Base-by-base conservation (phyloP, 1,139 yeast genomes). In the Scheffersomyces lignicola region DNA sequence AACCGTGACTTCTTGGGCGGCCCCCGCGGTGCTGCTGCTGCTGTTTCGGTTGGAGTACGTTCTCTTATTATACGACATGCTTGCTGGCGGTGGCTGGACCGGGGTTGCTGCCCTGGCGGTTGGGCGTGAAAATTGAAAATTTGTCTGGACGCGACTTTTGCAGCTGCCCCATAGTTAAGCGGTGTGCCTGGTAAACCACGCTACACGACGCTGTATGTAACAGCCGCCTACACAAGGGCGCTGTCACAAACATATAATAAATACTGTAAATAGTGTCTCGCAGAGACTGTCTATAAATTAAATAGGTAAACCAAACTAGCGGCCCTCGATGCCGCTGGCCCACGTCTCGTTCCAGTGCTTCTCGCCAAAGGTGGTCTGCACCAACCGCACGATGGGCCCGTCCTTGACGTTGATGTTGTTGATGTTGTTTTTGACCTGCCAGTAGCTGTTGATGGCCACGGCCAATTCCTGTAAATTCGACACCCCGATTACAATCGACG, bases 401-500 rank as follows among this genome's bases (percentile, higher is more conserved):
- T 83, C 89, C 2, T 48, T 36, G 4, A 52, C 65, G 29, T 60
- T 62, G 8, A 58, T 38, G 4, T 56, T 49, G 5, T 60, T 58
- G 3, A 51, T 51, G 32, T 65, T 56, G 16, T 56, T 44, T 33
- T 61, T 52, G n/a, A 81, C 79, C 10, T 49, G 49, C 68, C 78
- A 68, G 51, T 76, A 84, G 45, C 75, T 78, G 1, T 53, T 49
- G n/a, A 84, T 60, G 0, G 95, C 95, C 28, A 60, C 66, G 18
- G 76, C 60, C 37, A 89, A 69, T 51, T 89, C 96, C 3, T 56
- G 56, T 3, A 81, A 52, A 21, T 61, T 75, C 24, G 87, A 77
- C 7, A 85, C 80, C 1, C 97, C 97, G 37, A 88, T 61, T 3
- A 88, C 94, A 3, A 88, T 77, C 2, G 81, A 73, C 1, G 82